Percentiles rank a stretch among this genome's conserved stretches.
Conservation (phyloP, 2,329 filamentous ascomycete genomes). For the Talaromyces sp. region DNA sequence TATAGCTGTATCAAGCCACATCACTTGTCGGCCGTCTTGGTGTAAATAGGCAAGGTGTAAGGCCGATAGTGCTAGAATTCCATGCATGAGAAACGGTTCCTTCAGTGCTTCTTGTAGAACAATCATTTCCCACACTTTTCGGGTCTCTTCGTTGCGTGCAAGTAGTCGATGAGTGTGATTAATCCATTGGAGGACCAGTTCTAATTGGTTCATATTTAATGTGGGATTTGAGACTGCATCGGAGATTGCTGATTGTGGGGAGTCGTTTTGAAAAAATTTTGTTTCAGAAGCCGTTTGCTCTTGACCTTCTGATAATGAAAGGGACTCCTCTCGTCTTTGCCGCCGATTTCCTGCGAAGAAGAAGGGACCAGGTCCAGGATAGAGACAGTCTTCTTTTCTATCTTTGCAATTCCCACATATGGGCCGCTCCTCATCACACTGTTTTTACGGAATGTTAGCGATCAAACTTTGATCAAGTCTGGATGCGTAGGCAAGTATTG, state of each 20-base stretch:
- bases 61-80: constrained; percentile 27
- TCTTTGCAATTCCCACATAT: constrained; percentile 21
- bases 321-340: not conserved
- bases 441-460: not conserved
- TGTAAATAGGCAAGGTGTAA: constrained; percentile 21
- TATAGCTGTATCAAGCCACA: constrained; percentile 23
- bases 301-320: not conserved
- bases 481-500: not conserved
- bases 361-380: constrained; percentile 14
- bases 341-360: constrained; percentile 15
- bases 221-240: not conserved
- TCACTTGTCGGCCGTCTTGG: constrained; percentile 1
- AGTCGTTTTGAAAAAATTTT: not conserved
- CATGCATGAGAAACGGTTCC: constrained; percentile 29
- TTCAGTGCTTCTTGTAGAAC: constrained; percentile 23
- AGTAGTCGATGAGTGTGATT: constrained; percentile 20
- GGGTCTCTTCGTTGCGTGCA: constrained; percentile 21
- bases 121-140: constrained; percentile 21
- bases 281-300: not conserved
- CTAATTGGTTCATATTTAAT: constrained; percentile 22
- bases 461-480: not conserved
- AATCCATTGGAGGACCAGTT: constrained; percentile 24
- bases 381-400: constrained; percentile 22
- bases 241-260: not conserved
- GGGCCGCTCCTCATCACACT: constrained; percentile 29